phyloP scores from a whole-genome alignment of 2,329 filamentous ascomycete genomes.

The Hypoxylon sp. region DNA sequence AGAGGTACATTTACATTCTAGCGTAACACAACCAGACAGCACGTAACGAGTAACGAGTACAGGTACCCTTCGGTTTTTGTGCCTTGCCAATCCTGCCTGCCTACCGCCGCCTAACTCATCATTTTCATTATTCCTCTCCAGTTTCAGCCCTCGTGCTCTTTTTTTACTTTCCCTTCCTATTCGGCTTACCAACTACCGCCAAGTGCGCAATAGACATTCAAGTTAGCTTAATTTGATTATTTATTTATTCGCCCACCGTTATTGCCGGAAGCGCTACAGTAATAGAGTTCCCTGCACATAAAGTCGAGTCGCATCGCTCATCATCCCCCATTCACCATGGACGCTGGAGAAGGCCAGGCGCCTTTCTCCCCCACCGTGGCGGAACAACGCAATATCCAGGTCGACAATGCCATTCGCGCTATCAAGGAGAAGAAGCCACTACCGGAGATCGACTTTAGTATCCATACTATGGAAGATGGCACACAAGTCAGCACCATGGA shows the following conservation, averaged over 20 bases:
- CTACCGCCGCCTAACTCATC: constrained; percentile 35
- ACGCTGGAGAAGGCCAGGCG: constrained; percentile 60
- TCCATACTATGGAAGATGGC: constrained; percentile 99
- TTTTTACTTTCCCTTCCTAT: constrained; percentile 14
- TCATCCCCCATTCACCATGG: constrained; percentile 60
- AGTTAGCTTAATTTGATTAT: constrained; percentile 27
- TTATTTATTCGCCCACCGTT: constrained; percentile 8
- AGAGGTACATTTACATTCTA: constrained; percentile 19
- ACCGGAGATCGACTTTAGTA: constrained; percentile 97
- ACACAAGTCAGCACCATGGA: constrained; percentile 95
- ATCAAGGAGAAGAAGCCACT: constrained; percentile 95
- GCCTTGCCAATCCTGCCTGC: constrained; percentile 36
- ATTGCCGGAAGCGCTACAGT: constrained; percentile 14
- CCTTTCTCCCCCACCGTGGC: constrained; percentile 57
- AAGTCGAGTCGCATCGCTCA: constrained; percentile 44
- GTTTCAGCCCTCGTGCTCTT: constrained; percentile 42
- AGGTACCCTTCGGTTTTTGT: constrained; percentile 18
- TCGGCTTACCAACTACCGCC: constrained; percentile 16
- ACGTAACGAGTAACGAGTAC: constrained; percentile 25
- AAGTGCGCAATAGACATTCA: constrained; percentile 27
- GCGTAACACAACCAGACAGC: constrained; percentile 18
- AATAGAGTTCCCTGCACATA: constrained; percentile 15
- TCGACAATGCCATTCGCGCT: constrained; percentile 92
- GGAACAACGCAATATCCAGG: constrained; percentile 70
- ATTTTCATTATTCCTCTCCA: constrained; percentile 38